Conservation (phyloP, 139 green algal genomes). For the Trebouxia sp. region DNA sequence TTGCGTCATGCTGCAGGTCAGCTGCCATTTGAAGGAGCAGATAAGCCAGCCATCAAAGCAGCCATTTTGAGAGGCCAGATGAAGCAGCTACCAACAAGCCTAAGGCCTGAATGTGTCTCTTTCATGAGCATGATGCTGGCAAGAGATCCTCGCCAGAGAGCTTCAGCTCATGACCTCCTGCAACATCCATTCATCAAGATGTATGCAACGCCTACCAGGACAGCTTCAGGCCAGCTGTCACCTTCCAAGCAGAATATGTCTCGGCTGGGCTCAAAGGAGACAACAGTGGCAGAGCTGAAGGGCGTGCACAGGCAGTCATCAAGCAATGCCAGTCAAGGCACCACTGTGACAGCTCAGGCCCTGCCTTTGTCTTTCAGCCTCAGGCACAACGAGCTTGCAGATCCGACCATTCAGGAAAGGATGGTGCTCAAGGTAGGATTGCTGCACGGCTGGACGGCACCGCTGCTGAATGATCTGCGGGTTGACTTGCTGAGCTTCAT, state of each 20-base stretch:
- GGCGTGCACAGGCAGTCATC: not conserved
- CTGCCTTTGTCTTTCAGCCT: slow-evolving; percentile 14
- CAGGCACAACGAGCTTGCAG: slow-evolving; percentile 15
- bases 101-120: slow-evolving; percentile 38
- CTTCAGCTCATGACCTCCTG: slow-evolving; percentile 64
- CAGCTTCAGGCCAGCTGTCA: not conserved
- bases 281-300: not conserved
- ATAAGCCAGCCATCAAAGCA: slow-evolving; percentile 63
- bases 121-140: slow-evolving; percentile 68
- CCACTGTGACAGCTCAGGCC: not conserved
- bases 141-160: slow-evolving; percentile 57
- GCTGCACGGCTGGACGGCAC: not conserved
- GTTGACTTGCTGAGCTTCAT: not conserved
- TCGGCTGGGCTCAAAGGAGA: not conserved
- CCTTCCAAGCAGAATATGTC: not conserved
- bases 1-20: slow-evolving; percentile 32
- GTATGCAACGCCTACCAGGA: slow-evolving; percentile 23
- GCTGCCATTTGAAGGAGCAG: slow-evolving; percentile 64
- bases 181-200: slow-evolving; percentile 66
- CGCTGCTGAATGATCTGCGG: not conserved
- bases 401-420: not conserved
- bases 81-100: slow-evolving; percentile 20
- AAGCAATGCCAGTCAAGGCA: slow-evolving; percentile 3
- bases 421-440: slow-evolving; percentile 11
- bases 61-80: slow-evolving; percentile 57